These are phyloP conservation scores for Tillandsia leiboldiana DNA, from an alignment of 176 grass and related monocot genomes.

Conservation along the genomic window DNA sequence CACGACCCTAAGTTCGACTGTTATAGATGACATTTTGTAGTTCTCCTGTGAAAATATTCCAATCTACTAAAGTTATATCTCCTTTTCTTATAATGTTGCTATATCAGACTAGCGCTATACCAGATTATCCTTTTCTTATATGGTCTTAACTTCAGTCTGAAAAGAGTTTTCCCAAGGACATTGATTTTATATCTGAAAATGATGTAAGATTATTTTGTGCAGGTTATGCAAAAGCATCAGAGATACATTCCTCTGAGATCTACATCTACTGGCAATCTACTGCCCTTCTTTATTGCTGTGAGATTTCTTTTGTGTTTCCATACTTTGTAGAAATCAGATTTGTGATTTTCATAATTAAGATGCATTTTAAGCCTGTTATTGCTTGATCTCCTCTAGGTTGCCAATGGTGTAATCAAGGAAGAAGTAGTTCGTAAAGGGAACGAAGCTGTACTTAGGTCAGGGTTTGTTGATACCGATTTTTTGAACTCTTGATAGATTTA, in stretches of 20 bases:
- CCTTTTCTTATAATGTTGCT: no score
- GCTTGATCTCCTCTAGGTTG: constrained; percentile 48
- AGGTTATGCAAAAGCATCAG: constrained; percentile 99
- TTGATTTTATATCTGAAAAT: background rate
- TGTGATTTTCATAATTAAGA: background rate
- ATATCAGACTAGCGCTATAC: no score
- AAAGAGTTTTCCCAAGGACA: background rate
- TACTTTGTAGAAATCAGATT: background rate
- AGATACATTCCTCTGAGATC: constrained; percentile 75
- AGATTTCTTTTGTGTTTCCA: constrained; percentile 22
- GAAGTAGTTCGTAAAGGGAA: constrained; percentile 82
- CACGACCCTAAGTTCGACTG: no score
- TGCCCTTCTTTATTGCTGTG: constrained; percentile 90
- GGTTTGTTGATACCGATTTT: background rate
- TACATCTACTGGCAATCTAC: constrained; percentile 47
- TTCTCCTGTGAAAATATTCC: no score
- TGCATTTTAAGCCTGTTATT: constrained; percentile 3
- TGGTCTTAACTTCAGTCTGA: background rate
- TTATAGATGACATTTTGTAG: no score
- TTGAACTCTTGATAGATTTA: background rate
- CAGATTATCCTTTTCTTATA: no score
- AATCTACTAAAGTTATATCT: no score
- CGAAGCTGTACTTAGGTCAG: constrained; percentile 90
- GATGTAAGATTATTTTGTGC: constrained; percentile 4
- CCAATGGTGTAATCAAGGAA: constrained; percentile 67